Conservation (phyloP, 148 eudicot species). For the Chenopodium quinoa region DNA sequence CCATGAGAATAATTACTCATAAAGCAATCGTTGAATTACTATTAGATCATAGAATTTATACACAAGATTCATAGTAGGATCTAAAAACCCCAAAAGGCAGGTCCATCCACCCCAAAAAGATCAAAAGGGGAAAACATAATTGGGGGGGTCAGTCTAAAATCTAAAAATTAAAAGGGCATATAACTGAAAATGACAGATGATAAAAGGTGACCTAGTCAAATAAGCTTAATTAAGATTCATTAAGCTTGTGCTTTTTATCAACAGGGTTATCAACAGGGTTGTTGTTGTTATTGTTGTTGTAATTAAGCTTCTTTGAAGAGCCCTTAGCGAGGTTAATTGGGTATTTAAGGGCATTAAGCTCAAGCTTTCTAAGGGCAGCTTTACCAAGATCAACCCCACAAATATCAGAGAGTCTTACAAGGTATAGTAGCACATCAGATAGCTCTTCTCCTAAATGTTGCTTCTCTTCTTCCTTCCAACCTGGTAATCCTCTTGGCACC, state of each 20-base stretch:
- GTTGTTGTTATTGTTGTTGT: background rate
- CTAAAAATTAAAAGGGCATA: background rate
- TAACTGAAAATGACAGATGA: background rate
- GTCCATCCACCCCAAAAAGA: slow-evolving; percentile 16
- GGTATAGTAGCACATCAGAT: slow-evolving; percentile 68
- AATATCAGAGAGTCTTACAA: slow-evolving; percentile 63
- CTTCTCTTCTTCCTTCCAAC: slow-evolving; percentile 55
- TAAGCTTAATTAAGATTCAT: slow-evolving; percentile 8
- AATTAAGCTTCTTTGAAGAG: slow-evolving; percentile 45
- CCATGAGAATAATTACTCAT: background rate
- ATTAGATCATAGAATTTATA: background rate
- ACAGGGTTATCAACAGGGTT: background rate
- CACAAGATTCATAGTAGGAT: background rate
- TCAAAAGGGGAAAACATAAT: background rate
- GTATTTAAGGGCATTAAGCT: slow-evolving; percentile 61
- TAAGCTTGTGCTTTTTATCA: background rate
- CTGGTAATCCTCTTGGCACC: slow-evolving; percentile 66
- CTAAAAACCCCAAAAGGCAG: background rate
- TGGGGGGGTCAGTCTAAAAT: background rate
- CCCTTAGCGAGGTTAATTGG: slow-evolving; percentile 51
- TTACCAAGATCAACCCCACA: slow-evolving; percentile 75
- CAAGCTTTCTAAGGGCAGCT: slow-evolving; percentile 65
- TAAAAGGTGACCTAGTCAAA: background rate
- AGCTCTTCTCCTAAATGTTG: slow-evolving; percentile 74
- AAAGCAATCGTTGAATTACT: slow-evolving; percentile 3